A percentile compares a stretch with the other conserved stretches of the same genome.
Evolutionary conservation across 306 rosid species (phyloP).

Genomic region (Arachis hypogaea): DNA sequence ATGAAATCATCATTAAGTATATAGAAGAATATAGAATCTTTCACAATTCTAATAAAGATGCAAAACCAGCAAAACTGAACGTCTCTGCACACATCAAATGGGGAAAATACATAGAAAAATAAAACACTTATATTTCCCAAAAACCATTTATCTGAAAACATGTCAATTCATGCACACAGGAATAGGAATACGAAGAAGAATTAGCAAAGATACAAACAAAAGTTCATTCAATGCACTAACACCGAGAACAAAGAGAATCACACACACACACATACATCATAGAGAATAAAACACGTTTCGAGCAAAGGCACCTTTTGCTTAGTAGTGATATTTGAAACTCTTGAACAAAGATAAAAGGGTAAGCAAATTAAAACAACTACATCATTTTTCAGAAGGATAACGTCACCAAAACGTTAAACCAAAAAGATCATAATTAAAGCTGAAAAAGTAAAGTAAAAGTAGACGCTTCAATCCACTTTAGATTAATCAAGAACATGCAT

Average conservation of each 20-base stretch:
- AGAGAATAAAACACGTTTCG: slow-evolving; percentile 25
- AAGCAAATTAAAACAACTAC: not conserved
- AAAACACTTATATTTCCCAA: slow-evolving; percentile 25
- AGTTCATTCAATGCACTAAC: slow-evolving; percentile 38
- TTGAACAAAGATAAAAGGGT: not conserved
- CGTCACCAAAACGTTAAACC: not conserved
- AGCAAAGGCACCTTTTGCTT: slow-evolving; percentile 17
- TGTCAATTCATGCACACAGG: slow-evolving; percentile 30
- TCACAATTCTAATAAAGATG: slow-evolving; percentile 2
- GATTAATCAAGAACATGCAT: slow-evolving; percentile 41
- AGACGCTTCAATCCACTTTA: slow-evolving; percentile 18
- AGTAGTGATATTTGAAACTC: not conserved
- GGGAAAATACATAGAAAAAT: slow-evolving; percentile 40
- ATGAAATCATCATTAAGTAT: not conserved
- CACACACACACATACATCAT: not conserved
- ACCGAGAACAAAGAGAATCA: slow-evolving; percentile 39
- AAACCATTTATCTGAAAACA: slow-evolving; percentile 9
- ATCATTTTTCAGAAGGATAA: slow-evolving; percentile 1
- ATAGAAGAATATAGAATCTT: slow-evolving; percentile 17
- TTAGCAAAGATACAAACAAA: slow-evolving; percentile 38
- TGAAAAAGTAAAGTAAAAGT: slow-evolving; percentile 15
- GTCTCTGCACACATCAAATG: slow-evolving; percentile 13
- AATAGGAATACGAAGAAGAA: slow-evolving; percentile 7
- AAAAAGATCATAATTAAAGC: not conserved
- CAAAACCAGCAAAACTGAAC: slow-evolving; percentile 29